Base-by-base conservation (phyloP, 371 early-diverging fungal genomes). In the Hamiltosporidium magnivora region DNA sequence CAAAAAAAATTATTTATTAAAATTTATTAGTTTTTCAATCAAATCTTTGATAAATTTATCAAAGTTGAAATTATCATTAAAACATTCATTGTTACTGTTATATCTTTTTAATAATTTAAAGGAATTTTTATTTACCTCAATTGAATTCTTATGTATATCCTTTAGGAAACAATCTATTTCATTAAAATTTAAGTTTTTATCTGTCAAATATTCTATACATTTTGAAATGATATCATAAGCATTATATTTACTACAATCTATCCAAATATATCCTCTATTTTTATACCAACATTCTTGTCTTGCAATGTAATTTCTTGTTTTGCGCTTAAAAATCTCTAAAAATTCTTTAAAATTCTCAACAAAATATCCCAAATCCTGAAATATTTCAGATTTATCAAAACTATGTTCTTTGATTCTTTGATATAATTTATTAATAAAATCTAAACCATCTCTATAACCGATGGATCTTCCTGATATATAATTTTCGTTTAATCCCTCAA, bases 221-320 rank as follows among this genome's bases (percentile, higher is more conserved):
- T 25, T 25, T 25, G 25, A 25, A 25, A 25, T 25, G 25, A 25
- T 25, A 25, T 25, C 25, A 49, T 49, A 49, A 12, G 56, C 14
- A 56, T 56, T 14, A 0, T 8, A 56, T 56, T 56, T 56, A 37
- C 14, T 36, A 6, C 11, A 14, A 56, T 56, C 36, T 25, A 56
- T 56, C 56, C 56, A 56, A n/a, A 56, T 56, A 56, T 56, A 56
- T 56, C 14, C 36, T 14, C 14, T 56, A 11, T 56, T 56, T 36
- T 14, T 56, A 56, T 8, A 56, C 3, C 3, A 56, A 6, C 9
- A 8, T 37, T 56, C 56, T 36, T 56, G 56, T 25, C 36, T 56
- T 14, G 9, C 6, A 8, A 56, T 56, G 11, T 25, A 37, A 56
- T 56, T 56, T 56, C 56, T 11, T 3, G 56, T 56, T 56, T 14